These are phyloP conservation scores for Lasiosphaeriaceae sp. DNA, from an alignment of 495 filamentous ascomycete species.

Conservation along the genomic window DNA sequence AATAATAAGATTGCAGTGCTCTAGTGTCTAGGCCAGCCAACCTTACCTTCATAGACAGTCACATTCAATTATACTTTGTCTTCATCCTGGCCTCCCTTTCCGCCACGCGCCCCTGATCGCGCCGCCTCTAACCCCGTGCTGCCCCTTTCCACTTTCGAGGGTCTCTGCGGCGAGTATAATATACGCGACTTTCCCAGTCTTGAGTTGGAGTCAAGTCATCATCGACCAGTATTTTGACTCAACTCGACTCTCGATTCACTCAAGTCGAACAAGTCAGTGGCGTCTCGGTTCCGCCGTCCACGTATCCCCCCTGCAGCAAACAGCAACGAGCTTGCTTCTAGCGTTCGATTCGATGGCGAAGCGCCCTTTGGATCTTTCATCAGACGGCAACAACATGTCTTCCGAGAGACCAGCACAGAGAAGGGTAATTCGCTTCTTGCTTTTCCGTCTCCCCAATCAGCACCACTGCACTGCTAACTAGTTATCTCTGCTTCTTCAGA, in stretches of 20 bases:
- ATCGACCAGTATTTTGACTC: background rate
- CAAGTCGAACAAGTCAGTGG: too few relatives aligned
- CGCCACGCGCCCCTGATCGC: background rate
- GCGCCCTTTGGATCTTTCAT: background rate
- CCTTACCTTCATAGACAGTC: background rate
- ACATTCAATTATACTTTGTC: background rate
- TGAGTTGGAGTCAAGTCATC: background rate
- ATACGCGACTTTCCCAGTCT: background rate
- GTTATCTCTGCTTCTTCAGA: slow-evolving; percentile 33
- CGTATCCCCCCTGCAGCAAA: background rate
- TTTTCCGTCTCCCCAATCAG: background rate
- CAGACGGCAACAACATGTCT: too few relatives aligned
- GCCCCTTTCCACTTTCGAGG: background rate
- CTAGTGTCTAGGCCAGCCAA: too few relatives aligned
- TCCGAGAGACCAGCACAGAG: too few relatives aligned
- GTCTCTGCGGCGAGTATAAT: background rate
- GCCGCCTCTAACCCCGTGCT: background rate
- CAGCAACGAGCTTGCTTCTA: background rate
- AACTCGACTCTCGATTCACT: background rate
- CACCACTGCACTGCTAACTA: background rate
- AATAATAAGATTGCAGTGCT: background rate
- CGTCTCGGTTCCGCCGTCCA: too few relatives aligned
- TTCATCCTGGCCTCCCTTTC: background rate
- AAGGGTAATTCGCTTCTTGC: too few relatives aligned
- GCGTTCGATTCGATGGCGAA: background rate